phyloP scores from a whole-genome alignment of 2,329 filamentous ascomycete species.

The Colletotrichum sp. region DNA sequence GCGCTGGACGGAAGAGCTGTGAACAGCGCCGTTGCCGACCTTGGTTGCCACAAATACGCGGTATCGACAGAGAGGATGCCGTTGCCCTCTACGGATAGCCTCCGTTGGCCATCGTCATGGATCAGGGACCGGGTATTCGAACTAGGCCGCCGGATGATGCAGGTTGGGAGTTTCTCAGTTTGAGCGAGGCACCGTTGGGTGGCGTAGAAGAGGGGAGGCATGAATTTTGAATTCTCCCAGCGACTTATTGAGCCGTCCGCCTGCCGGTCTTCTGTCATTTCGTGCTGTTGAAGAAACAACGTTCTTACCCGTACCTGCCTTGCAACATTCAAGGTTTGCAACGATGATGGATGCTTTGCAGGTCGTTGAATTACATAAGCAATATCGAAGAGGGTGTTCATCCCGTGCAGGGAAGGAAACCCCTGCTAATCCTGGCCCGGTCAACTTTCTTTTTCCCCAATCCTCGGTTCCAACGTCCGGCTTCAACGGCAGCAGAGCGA shows the following conservation, averaged over 20 bases:
- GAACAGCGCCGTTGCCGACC: background rate
- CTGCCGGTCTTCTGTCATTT: background rate
- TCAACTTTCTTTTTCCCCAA: background rate
- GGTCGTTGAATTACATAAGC: background rate
- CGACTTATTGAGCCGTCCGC: background rate
- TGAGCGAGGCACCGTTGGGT: background rate
- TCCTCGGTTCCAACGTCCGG: background rate
- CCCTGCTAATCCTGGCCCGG: background rate
- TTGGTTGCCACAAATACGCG: background rate
- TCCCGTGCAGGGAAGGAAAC: background rate
- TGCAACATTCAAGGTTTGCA: background rate
- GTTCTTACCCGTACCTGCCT: background rate
- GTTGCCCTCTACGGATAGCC: background rate
- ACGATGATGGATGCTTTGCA: background rate
- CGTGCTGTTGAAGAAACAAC: background rate
- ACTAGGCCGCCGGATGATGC: background rate
- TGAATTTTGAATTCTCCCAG: background rate
- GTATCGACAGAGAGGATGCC: background rate
- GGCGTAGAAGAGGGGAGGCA: background rate
- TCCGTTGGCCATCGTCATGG: background rate
- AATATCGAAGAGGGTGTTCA: background rate
- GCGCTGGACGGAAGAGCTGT: background rate
- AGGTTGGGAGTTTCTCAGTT: background rate
- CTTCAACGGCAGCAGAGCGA: background rate
- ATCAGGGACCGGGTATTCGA: background rate